Base-by-base conservation (phyloP, 83 land plant genomes). In the Picea abies region DNA sequence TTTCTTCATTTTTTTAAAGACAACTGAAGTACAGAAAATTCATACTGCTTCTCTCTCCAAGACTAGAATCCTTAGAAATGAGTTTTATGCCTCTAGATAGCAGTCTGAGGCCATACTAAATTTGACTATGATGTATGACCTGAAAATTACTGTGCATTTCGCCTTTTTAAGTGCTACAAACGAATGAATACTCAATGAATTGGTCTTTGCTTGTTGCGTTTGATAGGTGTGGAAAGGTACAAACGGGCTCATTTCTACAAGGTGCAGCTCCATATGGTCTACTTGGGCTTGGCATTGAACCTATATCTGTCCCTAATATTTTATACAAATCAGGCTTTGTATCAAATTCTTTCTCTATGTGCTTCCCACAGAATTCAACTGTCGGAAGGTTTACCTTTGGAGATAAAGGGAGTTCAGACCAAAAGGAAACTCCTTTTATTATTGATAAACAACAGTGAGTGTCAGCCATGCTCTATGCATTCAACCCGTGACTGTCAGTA, bases 181-280 rank as follows among this genome's bases (percentile, higher is more conserved):
- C 60, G 66, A 32, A 32, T 60, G 47, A 32, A 9, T 39, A 61
- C 23, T 79, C 6, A 61, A 3, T 79, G 47, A 32, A 12, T 4
- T 79, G 64, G 89, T 82, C 71, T 20, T 11, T 71, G 49, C 47
- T 56, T 63, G 19, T 35, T 82, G 56, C 29, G n/a, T 44, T 49
- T 60, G 69, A 60, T n/a, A 47, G 67, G 60, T 97, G 98, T 92
- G 99, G 97, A 15, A 76, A 87, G 87, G 86, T 88, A 70, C 99
- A 97, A 85, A 97, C 93, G 20, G 99, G 99, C 29, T 84, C 92
- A 0, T 91, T 97, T 84, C 86, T 97, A 64, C 92, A 91, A 47
- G 86, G 89, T 82, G 97, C 94, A 66, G 99, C 98, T 70, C 96
- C 98, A 14, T 90, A 97, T 87, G 99, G 99, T 39, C 88, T 97